These are phyloP conservation scores for Fonticula alba DNA, from an alignment of 78 protist genomes.

Conservation along the genomic window DNA sequence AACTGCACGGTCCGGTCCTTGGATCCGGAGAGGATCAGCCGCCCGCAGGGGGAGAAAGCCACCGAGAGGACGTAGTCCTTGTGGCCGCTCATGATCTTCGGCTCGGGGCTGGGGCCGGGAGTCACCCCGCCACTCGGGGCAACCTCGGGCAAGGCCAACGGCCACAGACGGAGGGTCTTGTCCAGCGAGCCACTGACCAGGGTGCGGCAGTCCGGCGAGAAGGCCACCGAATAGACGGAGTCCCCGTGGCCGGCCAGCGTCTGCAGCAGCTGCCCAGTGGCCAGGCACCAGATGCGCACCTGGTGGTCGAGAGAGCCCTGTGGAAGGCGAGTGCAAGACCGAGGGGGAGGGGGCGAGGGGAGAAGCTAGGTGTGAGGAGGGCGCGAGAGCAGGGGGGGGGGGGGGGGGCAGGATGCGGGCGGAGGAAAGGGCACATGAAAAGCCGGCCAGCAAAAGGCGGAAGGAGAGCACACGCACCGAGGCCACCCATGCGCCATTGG, in stretches of 20 bases:
- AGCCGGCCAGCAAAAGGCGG: no score
- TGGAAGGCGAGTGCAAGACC: not conserved
- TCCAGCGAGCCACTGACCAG: conserved; percentile 70
- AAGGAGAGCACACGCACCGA: conserved; percentile 20
- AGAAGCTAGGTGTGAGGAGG: not conserved
- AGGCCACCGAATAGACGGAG: conserved; percentile 62
- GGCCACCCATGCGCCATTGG: conserved; percentile 47
- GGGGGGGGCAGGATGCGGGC: no score
- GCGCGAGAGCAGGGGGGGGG: not conserved
- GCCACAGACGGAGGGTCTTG: conserved; percentile 55
- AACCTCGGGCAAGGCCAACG: conserved; percentile 22
- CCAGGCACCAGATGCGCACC: conserved; percentile 61
- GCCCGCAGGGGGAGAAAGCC: conserved; percentile 53
- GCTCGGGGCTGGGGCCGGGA: not conserved
- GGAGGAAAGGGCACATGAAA: not conserved
- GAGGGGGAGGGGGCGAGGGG: not conserved
- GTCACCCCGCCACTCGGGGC: not conserved
- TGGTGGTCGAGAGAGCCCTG: conserved; percentile 59
- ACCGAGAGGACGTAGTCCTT: conserved; percentile 57
- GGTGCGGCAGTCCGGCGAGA: conserved; percentile 43
- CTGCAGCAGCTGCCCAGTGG: conserved; percentile 49
- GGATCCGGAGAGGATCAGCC: conserved; percentile 61
- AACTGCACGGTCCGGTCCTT: conserved; percentile 62
- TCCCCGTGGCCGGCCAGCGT: conserved; percentile 63
- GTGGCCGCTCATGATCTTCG: not conserved